Base-by-base conservation (phyloP, 73 alveolate species). In the Paramecium sonneborni region DNA sequence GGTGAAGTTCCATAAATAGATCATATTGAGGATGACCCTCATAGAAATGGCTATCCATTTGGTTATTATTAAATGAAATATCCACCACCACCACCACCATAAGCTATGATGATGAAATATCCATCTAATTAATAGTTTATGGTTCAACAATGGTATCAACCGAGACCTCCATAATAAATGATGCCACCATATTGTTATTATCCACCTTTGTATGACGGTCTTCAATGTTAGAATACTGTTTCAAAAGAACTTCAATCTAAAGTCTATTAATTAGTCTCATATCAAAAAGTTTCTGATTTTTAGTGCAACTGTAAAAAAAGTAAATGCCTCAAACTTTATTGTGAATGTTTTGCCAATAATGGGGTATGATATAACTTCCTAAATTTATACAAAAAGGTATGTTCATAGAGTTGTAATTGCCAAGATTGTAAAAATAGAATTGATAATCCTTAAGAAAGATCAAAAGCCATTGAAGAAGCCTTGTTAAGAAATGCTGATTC, bases 321-420 rank as follows among this genome's bases (percentile, higher is more conserved):
- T 39, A 87, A 87, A 55, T 87, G 93, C 30, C 38, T 87, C 70
- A 87, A 87, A 39, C 46, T 87, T 6, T 87, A 87, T 68, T 87
- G 93, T 21, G 93, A 87, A 14, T 87, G 93, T 24, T 87, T 87
- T 76, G 93, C 93, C 35, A 72, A 72, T 38, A 72, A 72, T 72
- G 38, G 86, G 86, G 86, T 72, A 72, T 21, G 35, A 34, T 72
- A 8, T 72, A 9, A 72, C 24, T 1, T 52, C 34, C 68, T 52
- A n/a, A 52, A 18, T 52, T n/a, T 52, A 4, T 41, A 76, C 24
- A 44, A 46, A 10, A 24, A 57, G 92, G 76, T 62, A 6, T 87
- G 93, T 69, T 46, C 91, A 18, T 35, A 87, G 70, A 52, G 84
- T 32, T 87, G 93, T 44, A 87, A 87, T 34, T 87, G 93, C 85